A percentile compares a stretch with the other conserved stretches of the same genome.
These are phyloP conservation scores for Omphalotus guepiniiformis DNA, from an alignment of 768 basidiomycete species.

Conservation along the genomic window DNA sequence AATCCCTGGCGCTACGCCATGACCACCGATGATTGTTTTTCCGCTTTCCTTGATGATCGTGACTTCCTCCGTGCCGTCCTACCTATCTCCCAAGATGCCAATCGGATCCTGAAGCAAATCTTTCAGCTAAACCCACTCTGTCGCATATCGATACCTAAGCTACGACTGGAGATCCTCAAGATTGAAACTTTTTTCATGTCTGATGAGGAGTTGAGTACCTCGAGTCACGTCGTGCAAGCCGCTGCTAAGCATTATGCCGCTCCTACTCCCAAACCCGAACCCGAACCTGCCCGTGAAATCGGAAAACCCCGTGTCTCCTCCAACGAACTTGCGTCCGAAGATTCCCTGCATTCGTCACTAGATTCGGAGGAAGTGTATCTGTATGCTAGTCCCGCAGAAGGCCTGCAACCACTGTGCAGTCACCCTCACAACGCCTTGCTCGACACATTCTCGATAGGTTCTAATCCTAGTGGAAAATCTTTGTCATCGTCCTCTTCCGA, in stretches of 20 bases:
- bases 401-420: neutral
- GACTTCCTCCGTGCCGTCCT: conserved; percentile 64
- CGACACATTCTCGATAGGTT: neutral
- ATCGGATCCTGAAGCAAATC: conserved; percentile 64
- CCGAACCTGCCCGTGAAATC: neutral
- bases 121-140: conserved; percentile 61
- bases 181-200: conserved; percentile 61
- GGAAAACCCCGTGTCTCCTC: neutral
- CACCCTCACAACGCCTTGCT: conserved; percentile 4
- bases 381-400: conserved; percentile 2
- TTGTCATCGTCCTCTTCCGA: conserved; percentile 3
- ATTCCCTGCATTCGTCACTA: neutral
- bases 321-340: neutral
- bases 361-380: conserved; percentile 9
- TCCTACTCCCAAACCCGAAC: neutral
- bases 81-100: conserved; percentile 67
- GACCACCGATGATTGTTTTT: conserved; percentile 62
- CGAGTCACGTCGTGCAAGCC: conserved; percentile 8
- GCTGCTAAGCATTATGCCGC: conserved; percentile 20
- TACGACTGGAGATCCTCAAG: conserved; percentile 51
- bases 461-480: neutral
- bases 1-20: conserved; percentile 76
- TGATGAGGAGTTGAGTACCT: conserved; percentile 35
- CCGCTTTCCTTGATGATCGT: conserved; percentile 55
- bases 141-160: conserved; percentile 60